Evolutionary conservation across 1,284 basidiomycete species (phyloP).

Genomic region (Marasmius tenuissimus): DNA sequence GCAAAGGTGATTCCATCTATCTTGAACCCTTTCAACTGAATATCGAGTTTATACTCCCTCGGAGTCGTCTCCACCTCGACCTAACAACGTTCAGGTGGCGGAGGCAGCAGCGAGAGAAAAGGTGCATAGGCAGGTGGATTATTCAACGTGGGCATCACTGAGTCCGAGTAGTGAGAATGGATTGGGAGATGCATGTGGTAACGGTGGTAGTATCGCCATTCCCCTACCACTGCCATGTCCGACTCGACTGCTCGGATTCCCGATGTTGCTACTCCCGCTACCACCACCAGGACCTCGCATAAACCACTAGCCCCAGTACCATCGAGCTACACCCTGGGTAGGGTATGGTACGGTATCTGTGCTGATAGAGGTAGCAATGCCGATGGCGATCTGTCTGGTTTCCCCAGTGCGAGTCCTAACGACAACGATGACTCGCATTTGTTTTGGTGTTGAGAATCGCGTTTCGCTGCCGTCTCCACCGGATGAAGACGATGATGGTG

Average conservation of each 20-base stretch:
- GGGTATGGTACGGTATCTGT: too few relatives aligned
- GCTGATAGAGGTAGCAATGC: not conserved
- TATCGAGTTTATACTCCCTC: constrained; percentile 60
- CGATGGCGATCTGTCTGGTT: too few relatives aligned
- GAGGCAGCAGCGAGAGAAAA: constrained; percentile 57
- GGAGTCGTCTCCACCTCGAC: constrained; percentile 69
- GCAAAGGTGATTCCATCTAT: constrained; percentile 72
- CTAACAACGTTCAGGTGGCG: constrained; percentile 53
- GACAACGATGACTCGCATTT: not conserved
- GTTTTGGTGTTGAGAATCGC: not conserved
- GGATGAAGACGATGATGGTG: not conserved
- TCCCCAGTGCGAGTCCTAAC: not conserved
- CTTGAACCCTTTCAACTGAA: constrained; percentile 69
- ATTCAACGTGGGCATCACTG: not conserved
- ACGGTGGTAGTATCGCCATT: not conserved
- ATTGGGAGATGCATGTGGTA: not conserved
- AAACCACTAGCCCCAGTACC: constrained; percentile 4
- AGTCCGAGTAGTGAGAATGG: not conserved
- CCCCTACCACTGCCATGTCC: not conserved
- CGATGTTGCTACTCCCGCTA: too few relatives aligned
- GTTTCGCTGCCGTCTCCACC: too few relatives aligned
- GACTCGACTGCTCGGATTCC: not conserved
- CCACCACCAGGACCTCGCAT: too few relatives aligned
- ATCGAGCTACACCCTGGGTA: too few relatives aligned
- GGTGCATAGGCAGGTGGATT: constrained; percentile 46